Evolutionary conservation across 2,329 filamentous ascomycete species (phyloP), one percentile per base, ranked within the genome.

Genomic region (Pyricularia pennisetigena): DNA sequence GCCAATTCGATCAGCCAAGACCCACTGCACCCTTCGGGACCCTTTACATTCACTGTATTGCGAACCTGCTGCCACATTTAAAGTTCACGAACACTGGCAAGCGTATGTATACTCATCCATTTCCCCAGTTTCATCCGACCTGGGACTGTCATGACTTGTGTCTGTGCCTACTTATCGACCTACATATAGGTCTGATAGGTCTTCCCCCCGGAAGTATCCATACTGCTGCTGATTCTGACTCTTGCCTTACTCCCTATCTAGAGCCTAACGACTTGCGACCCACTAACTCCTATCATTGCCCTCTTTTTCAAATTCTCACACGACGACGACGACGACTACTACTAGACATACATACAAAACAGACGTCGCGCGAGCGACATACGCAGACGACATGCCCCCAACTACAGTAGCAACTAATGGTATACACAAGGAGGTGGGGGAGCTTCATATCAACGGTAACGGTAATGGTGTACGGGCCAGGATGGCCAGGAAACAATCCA

Each of bases 401-500:
- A 35, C 30, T 23, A 26, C 64, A 65, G 12, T 23, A 35, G 20
- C 29, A 20, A 69, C 71, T 68, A 70, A 71, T 71, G 70, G 72
- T 35, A 32, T 71, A 41, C 69, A 71, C 64, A 69, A 68, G 14
- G 71, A 71, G 54, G 70, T 70, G 28, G 71, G 71, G 65, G 67
- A 70, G 65, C 62, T 73, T 67, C 72, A 72, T 65, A 70, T 70
- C 64, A 78, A 77, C 64, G 71, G 74, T 70, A 79, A 79, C 68
- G 76, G 78, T 71, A 76, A 76, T 70, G 76, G 73, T 49, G 5
- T 54, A 69, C 77, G 78, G 67, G 74, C 77, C 70, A 83, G 73
- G 72, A 75, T 81, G 74, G 77, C 80, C 65, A 85, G 87, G 76
- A 89, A 86, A 73, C 79, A 82, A 70, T 89, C 87, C 12, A 86